Percentiles rank a stretch among this genome's conserved stretches.
These are phyloP conservation scores for Cutaneotrichosporon sp. DNA, from an alignment of 1,284 basidiomycete genomes.

Conservation along the genomic window DNA sequence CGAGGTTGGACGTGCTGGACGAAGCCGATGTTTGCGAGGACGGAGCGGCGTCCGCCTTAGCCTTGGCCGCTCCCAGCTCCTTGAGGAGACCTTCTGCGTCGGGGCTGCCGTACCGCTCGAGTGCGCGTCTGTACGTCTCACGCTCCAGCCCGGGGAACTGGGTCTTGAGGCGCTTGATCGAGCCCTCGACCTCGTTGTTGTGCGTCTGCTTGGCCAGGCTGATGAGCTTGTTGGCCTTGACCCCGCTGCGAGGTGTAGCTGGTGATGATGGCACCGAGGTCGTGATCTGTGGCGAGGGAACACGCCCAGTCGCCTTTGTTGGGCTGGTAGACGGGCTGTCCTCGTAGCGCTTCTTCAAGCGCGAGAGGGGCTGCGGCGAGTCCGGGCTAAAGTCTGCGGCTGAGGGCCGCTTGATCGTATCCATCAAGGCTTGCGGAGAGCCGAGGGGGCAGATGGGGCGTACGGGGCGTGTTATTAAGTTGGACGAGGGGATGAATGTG, in stretches of 20 bases:
- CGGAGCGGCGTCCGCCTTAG: constrained; percentile 2
- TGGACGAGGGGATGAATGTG: constrained; percentile 18
- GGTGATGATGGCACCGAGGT: constrained; percentile 16
- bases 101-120: constrained; percentile 24
- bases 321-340: constrained; percentile 20
- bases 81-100: constrained; percentile 8
- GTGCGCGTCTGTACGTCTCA: constrained; percentile 17
- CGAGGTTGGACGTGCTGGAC: constrained; percentile 3
- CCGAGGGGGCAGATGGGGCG: background rate
- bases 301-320: background rate
- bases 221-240: constrained; percentile 13
- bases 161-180: constrained; percentile 20
- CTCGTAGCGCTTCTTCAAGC: constrained; percentile 31
- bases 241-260: constrained; percentile 18
- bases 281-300: no score
- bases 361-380: constrained; percentile 28
- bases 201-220: constrained; percentile 19
- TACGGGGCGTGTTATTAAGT: no score
- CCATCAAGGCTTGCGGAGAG: constrained; percentile 5
- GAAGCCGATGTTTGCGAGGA: background rate
- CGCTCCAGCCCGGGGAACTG: constrained; percentile 30
- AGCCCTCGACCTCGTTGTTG: constrained; percentile 15
- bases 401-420: background rate
- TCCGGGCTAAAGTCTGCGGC: constrained; percentile 20
- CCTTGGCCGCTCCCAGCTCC: constrained; percentile 1